Evolutionary conservation across 1,284 basidiomycete genomes (phyloP), one percentile per base, ranked within the genome.

Genomic region (Trametes hirsuta): DNA sequence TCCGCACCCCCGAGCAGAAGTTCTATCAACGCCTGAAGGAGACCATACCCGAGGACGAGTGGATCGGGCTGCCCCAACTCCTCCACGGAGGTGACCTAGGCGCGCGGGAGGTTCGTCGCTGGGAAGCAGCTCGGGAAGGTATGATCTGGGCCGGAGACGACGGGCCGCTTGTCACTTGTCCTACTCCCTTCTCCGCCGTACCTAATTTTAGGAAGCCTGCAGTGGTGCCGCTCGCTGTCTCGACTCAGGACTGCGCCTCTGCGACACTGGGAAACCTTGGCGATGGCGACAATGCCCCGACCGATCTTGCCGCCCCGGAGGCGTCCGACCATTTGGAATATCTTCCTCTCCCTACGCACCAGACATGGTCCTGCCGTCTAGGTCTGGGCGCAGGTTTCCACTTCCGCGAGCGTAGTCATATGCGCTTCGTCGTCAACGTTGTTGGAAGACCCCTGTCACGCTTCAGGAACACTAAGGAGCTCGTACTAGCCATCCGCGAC

Each of bases 401-500:
- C 21, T 36, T 37, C 25, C 42, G 35, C 18, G 65, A 66, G 34
- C 62, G 62, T 0, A 59, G 60, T 36, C 65, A 64, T 37, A 51
- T 59, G 54, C 58, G 66, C 0, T 48, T 62, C 10, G 63, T 62
- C 10, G 25, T 59, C 14, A 49, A 56, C 35, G 45, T 42, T 1
- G 57, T 65, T 3, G 63, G 61, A 14, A 39, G 51, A 1, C 59
- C 61, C 0, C 18, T 65, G n/a, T 53, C 45, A 8, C 3, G 37
- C 1, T 67, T 67, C 47, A 45, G 18, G 18, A 47, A 22, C 37
- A 65, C 63, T 2, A 58, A 45, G 39, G 61, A 67, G 50, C 55
- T 67, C 18, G 53, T 58, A 5, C 24, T 36, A 8, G 63, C 59
- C 2, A 30, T 63, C 3, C 45, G 53, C 0, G 63, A 67, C 24